Evolutionary conservation across 441 rosid genomes (phyloP).

Genomic region (Pelargonium cotyledonis): DNA sequence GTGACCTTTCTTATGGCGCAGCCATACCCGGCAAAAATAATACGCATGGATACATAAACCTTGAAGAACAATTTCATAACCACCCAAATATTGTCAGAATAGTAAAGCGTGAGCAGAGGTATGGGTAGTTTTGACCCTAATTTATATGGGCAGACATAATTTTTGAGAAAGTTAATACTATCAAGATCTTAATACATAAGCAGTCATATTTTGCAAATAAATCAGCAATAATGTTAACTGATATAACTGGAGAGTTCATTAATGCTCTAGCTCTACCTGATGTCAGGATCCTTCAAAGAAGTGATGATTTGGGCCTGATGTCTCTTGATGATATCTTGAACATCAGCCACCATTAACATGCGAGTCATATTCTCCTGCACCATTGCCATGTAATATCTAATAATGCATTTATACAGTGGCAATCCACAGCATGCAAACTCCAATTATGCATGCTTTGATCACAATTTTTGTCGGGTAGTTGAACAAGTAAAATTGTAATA

Average conservation of each 20-base stretch:
- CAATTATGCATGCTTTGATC: background rate
- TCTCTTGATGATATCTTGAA: slow-evolving; percentile 90
- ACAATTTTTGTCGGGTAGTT: slow-evolving; percentile 5
- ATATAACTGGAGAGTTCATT: slow-evolving; percentile 7
- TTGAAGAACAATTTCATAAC: background rate
- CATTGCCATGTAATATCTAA: slow-evolving; percentile 17
- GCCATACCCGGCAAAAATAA: background rate
- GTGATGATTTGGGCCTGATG: slow-evolving; percentile 95
- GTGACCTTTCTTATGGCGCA: background rate
- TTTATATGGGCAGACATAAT: background rate
- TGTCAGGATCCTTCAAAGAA: slow-evolving; percentile 92
- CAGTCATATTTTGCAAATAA: background rate
- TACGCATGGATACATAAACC: too few relatives aligned
- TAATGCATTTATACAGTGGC: slow-evolving; percentile 8
- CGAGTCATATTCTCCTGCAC: slow-evolving; percentile 97
- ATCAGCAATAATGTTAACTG: slow-evolving; percentile 10
- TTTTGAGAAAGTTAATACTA: background rate
- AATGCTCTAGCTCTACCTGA: slow-evolving; percentile 52
- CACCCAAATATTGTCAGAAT: slow-evolving; percentile 3
- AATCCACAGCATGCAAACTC: background rate
- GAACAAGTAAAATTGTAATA: too few relatives aligned
- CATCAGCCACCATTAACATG: slow-evolving; percentile 95
- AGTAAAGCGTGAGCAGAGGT: background rate
- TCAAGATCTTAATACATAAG: background rate
- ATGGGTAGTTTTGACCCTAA: background rate